These are phyloP conservation scores for Fusarium sp. DNA, from an alignment of 2,329 filamentous ascomycete species.

Conservation along the genomic window DNA sequence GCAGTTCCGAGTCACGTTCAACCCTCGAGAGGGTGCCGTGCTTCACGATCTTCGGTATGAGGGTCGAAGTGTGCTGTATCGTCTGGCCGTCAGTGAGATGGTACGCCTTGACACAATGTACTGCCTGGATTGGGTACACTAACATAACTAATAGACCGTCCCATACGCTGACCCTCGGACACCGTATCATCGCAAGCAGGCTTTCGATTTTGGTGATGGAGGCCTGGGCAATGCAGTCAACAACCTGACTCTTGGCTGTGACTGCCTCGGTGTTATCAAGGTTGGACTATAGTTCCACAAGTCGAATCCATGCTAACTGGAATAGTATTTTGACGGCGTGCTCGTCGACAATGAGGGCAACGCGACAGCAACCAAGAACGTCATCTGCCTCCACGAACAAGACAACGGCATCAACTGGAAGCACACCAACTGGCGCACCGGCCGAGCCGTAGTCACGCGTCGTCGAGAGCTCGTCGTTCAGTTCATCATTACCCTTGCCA, in stretches of 20 bases:
- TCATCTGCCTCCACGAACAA: slow-evolving; percentile 77
- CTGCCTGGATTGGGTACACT: too few species aligned
- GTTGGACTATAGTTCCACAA: too few species aligned
- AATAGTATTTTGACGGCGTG: slow-evolving; percentile 52
- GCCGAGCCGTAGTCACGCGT: slow-evolving; percentile 69
- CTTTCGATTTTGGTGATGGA: slow-evolving; percentile 77
- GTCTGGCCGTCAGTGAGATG: slow-evolving; percentile 77
- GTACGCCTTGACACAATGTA: slow-evolving; percentile 44
- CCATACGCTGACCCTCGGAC: slow-evolving; percentile 74
- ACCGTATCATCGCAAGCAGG: slow-evolving; percentile 74
- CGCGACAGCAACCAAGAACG: slow-evolving; percentile 61
- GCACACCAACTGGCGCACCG: slow-evolving; percentile 76
- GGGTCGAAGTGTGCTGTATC: slow-evolving; percentile 73
- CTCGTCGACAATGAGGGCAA: slow-evolving; percentile 45
- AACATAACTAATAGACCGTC: slow-evolving; percentile 52
- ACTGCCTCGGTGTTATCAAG: slow-evolving; percentile 72
- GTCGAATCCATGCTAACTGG: too few species aligned
- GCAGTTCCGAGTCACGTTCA: slow-evolving; percentile 76
- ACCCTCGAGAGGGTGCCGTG: slow-evolving; percentile 75
- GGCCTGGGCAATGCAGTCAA: slow-evolving; percentile 74
- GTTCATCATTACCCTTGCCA: slow-evolving; percentile 75
- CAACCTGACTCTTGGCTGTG: slow-evolving; percentile 74
- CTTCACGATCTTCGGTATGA: slow-evolving; percentile 77
- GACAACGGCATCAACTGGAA: slow-evolving; percentile 80
- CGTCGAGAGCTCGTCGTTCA: slow-evolving; percentile 74